phyloP scores from a whole-genome alignment of 257 asterid species.

The Nicotiana paniculata region DNA sequence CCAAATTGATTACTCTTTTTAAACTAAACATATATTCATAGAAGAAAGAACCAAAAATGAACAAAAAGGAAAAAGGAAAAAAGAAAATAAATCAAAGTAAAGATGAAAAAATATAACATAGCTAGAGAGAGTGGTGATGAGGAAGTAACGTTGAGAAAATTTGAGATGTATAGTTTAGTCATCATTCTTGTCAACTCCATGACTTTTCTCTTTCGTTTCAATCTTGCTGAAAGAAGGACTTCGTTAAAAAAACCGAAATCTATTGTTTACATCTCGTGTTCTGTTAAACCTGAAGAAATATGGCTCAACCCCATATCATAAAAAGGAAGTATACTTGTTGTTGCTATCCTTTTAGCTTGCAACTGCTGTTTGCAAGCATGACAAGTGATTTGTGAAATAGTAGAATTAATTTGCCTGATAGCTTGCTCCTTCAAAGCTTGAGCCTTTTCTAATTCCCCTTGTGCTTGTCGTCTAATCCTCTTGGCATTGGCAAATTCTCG shows the following conservation, averaged over 20 bases:
- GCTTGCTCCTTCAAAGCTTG: conserved; percentile 43
- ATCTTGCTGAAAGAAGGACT: no score
- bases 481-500: conserved; percentile 53
- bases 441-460: conserved; percentile 52
- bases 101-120: not conserved
- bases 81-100: not conserved
- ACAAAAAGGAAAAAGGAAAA: not conserved
- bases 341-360: conserved; percentile 17
- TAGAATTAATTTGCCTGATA: conserved; percentile 31
- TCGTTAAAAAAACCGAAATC: no score
- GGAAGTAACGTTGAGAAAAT: not conserved
- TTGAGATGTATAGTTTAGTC: not conserved
- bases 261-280: no score
- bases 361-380: conserved; percentile 48
- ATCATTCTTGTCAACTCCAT: not conserved
- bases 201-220: no score
- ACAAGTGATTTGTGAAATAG: conserved; percentile 57
- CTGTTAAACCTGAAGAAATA: no score
- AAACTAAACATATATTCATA: not conserved
- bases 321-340: conserved; percentile 4
- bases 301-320: no score
- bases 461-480: conserved; percentile 55
- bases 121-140: not conserved
- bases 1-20: not conserved
- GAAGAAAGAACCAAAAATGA: not conserved